A percentile compares a stretch with the other conserved stretches of the same genome.
Conservation (phyloP, 2,329 filamentous ascomycete species). For the Zymoseptoria passerinii region DNA sequence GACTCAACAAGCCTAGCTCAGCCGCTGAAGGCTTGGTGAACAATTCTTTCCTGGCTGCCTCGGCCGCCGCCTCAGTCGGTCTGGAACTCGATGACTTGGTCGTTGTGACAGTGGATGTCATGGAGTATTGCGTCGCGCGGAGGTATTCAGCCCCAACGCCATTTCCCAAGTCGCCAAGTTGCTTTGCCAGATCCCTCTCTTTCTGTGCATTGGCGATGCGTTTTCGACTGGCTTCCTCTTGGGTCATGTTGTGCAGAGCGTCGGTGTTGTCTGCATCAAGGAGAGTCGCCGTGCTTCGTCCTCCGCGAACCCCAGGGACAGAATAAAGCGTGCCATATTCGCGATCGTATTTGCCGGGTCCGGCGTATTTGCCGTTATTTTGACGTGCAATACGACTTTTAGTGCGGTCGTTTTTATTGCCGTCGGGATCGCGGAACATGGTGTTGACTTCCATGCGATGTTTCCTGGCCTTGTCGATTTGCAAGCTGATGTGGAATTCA, state of each 20-base stretch:
- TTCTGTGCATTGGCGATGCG: slow-evolving; percentile 59
- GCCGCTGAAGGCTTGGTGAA: slow-evolving; percentile 23
- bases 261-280: slow-evolving; percentile 57
- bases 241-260: slow-evolving; percentile 44
- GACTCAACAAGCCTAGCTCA: slow-evolving; percentile 37
- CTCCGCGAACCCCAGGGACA: slow-evolving; percentile 27
- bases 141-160: slow-evolving; percentile 67
- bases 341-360: slow-evolving; percentile 45
- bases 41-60: slow-evolving; percentile 8
- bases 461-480: slow-evolving; percentile 61
- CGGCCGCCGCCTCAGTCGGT: slow-evolving; percentile 5
- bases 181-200: slow-evolving; percentile 63
- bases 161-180: slow-evolving; percentile 55
- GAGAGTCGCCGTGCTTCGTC: slow-evolving; percentile 49
- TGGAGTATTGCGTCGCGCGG: slow-evolving; percentile 29
- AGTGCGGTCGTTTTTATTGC: slow-evolving; percentile 3
- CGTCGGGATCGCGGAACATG: slow-evolving; percentile 37
- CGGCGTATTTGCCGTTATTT: slow-evolving; percentile 21
- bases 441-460: slow-evolving; percentile 72
- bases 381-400: slow-evolving; percentile 7
- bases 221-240: slow-evolving; percentile 56
- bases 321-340: slow-evolving; percentile 46
- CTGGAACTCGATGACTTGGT: slow-evolving; percentile 3
- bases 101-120: slow-evolving; percentile 10
- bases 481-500: slow-evolving; percentile 82